phyloP scores from a whole-genome alignment of 352 stramenopile genomes.

The Phytophthora foliorum region DNA sequence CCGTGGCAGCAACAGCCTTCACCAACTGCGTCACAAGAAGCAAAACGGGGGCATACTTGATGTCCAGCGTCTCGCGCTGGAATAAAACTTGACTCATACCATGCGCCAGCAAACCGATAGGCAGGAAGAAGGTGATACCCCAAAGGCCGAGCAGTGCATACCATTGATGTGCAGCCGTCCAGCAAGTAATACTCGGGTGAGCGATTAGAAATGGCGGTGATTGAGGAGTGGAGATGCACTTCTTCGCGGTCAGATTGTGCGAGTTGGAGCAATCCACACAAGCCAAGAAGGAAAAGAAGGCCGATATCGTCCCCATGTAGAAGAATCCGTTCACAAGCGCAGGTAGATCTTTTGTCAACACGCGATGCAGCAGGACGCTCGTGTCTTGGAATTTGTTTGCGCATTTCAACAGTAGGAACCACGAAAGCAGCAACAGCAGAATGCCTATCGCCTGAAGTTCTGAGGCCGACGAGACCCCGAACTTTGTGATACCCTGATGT shows the following conservation, averaged over 20 bases:
- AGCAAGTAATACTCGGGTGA: conserved; percentile 54
- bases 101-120: conserved; percentile 61
- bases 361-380: conserved; percentile 54
- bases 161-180: conserved; percentile 48
- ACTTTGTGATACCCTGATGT: conserved; percentile 28
- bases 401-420: conserved; percentile 72
- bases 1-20: conserved; percentile 55
- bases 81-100: conserved; percentile 79
- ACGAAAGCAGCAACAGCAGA: conserved; percentile 38
- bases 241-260: conserved; percentile 10
- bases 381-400: conserved; percentile 78
- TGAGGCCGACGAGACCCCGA: conserved; percentile 20
- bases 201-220: conserved; percentile 51
- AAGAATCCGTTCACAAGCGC: conserved; percentile 56
- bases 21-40: conserved; percentile 61
- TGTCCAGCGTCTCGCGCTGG: conserved; percentile 64
- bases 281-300: conserved; percentile 67
- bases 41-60: conserved; percentile 69
- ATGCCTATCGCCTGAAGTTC: conserved; percentile 42
- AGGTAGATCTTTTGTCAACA: conserved; percentile 69
- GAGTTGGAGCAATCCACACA: conserved; percentile 48
- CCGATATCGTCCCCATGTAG: conserved; percentile 71
- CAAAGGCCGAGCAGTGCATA: conserved; percentile 67
- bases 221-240: conserved; percentile 1
- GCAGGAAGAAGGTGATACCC: conserved; percentile 68